Percentiles rank a stretch among this genome's conserved stretches.
These are phyloP conservation scores for Malassezia slooffiae DNA, from an alignment of 1,284 basidiomycete species.

Conservation along the genomic window DNA sequence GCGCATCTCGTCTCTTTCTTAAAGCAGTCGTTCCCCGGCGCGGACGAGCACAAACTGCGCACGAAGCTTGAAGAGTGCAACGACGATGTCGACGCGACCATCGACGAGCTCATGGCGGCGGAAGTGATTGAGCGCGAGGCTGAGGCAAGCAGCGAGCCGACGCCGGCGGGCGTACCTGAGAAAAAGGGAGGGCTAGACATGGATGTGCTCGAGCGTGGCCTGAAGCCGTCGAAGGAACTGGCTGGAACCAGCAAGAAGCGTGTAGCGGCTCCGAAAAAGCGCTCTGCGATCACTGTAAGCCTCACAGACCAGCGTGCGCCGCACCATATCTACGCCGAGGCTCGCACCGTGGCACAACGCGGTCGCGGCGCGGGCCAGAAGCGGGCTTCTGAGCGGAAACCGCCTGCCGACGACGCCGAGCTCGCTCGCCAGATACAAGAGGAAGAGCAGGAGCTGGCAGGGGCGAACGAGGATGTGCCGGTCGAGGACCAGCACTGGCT, in stretches of 20 bases:
- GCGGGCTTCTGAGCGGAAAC: conserved; percentile 4
- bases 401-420: conserved; percentile 19
- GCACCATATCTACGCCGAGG: conserved; percentile 9
- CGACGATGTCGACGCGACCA: conserved; percentile 22
- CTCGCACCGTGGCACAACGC: conserved; percentile 17
- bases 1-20: conserved; percentile 22
- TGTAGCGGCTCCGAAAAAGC: no score
- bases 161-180: background rate
- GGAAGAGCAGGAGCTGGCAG: conserved; percentile 21
- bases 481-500: conserved; percentile 40
- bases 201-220: conserved; percentile 20
- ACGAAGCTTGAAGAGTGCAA: conserved; percentile 14
- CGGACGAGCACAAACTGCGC: background rate
- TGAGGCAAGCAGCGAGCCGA: background rate
- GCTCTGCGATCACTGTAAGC: conserved; percentile 19
- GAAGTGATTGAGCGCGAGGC: conserved; percentile 30
- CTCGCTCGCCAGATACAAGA: conserved; percentile 28
- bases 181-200: conserved; percentile 23
- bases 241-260: background rate
- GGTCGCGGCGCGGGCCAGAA: background rate
- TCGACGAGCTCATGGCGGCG: conserved; percentile 32
- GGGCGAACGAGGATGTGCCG: conserved; percentile 16
- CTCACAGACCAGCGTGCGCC: conserved; percentile 29
- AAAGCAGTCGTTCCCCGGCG: conserved; percentile 16
- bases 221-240: background rate